Evolutionary conservation across 805 yeast genomes (phyloP).

Genomic region (Limtongia smithiae): DNA sequence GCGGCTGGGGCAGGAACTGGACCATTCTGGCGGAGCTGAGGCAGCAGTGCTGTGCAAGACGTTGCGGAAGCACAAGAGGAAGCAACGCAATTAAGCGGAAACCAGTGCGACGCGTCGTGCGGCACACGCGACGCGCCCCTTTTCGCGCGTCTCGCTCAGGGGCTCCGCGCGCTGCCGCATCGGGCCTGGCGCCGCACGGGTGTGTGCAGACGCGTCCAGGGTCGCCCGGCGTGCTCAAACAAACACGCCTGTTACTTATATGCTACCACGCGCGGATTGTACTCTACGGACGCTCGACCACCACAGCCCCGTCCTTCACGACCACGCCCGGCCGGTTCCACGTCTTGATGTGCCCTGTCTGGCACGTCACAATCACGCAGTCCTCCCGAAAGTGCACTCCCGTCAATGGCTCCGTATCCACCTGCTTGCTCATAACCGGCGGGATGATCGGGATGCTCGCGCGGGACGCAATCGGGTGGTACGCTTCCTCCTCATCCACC

Average conservation of each 20-base stretch:
- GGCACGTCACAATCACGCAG: slow-evolving; percentile 23
- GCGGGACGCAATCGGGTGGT: slow-evolving; percentile 25
- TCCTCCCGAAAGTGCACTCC: slow-evolving; percentile 25
- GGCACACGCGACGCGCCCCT: neutral
- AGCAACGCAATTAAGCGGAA: no score
- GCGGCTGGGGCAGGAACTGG: neutral
- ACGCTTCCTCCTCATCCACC: slow-evolving; percentile 22
- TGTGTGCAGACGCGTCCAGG: no score
- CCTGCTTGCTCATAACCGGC: slow-evolving; percentile 27
- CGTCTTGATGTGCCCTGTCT: slow-evolving; percentile 28
- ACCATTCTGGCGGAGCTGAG: no score
- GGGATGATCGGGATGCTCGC: slow-evolving; percentile 28
- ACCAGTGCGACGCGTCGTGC: neutral
- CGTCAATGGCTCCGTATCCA: slow-evolving; percentile 28
- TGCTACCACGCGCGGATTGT: no score
- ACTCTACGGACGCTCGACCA: no score
- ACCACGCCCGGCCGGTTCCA: slow-evolving; percentile 28
- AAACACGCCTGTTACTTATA: no score
- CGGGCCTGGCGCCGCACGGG: no score
- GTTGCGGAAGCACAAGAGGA: no score
- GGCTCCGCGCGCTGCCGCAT: no score
- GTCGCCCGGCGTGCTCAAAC: no score
- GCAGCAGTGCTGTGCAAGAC: no score
- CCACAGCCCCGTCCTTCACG: slow-evolving; percentile 11
- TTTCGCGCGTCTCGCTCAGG: neutral